These are phyloP conservation scores for Vanilla planifolia DNA, from an alignment of 106 monocot species.

Conservation along the genomic window DNA sequence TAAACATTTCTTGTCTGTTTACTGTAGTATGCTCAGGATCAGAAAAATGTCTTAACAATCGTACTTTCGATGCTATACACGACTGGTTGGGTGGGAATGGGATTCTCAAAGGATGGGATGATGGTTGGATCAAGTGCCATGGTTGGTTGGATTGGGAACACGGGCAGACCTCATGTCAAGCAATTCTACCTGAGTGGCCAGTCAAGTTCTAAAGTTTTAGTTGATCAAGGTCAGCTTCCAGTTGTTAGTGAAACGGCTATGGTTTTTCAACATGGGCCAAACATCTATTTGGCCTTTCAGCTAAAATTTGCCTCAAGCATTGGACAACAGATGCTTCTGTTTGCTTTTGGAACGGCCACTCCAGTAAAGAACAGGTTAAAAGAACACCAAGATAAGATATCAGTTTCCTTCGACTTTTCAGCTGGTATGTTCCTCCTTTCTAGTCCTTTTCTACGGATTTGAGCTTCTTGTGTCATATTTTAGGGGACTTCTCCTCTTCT, in stretches of 20 bases:
- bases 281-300: constrained; percentile 75
- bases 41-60: constrained; percentile 51
- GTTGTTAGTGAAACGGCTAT: constrained; percentile 17
- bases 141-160: constrained; percentile 83
- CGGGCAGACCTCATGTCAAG: constrained; percentile 40
- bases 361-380: constrained; percentile 49
- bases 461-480: too few species aligned
- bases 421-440: constrained; percentile 27
- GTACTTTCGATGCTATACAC: constrained; percentile 69
- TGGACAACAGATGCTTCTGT: constrained; percentile 39
- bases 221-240: constrained; percentile 38
- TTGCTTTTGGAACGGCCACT: constrained; percentile 48
- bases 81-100: constrained; percentile 83
- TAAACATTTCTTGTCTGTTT: not conserved
- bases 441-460: not conserved
- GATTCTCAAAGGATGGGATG: constrained; percentile 76
- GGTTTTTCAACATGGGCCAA: constrained; percentile 39
- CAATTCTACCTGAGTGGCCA: constrained; percentile 57
- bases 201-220: constrained; percentile 45
- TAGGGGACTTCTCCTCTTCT: too few species aligned
- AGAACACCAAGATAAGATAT: constrained; percentile 53
- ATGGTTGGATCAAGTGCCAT: constrained; percentile 93
- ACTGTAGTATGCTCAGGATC: constrained; percentile 46
- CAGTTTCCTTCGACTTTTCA: constrained; percentile 67
- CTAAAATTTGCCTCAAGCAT: constrained; percentile 38